phyloP scores from a whole-genome alignment of 371 early-diverging fungal genomes.

The Rhizopus microsporus region DNA sequence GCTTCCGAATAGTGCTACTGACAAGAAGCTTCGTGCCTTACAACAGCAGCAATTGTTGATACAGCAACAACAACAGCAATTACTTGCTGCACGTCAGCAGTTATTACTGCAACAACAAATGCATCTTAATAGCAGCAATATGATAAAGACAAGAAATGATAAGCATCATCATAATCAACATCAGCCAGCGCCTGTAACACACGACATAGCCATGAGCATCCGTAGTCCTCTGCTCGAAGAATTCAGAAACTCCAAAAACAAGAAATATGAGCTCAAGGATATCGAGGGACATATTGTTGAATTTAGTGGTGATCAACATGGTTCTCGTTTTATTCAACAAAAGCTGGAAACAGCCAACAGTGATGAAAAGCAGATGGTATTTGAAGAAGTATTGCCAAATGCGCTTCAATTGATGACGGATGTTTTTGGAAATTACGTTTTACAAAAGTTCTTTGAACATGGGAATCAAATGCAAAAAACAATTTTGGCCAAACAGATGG shows the following conservation, averaged over 20 bases:
- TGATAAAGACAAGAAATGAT: not conserved
- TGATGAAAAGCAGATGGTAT: constrained; percentile 96
- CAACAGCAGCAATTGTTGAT: constrained; percentile 57
- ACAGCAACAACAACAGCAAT: constrained; percentile 57
- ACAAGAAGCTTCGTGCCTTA: constrained; percentile 55
- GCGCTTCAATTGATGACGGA: constrained; percentile 97
- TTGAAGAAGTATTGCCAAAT: constrained; percentile 93
- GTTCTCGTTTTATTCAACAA: constrained; percentile 99
- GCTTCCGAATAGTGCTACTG: constrained; percentile 24
- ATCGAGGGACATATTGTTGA: constrained; percentile 94
- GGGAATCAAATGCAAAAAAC: constrained; percentile 90
- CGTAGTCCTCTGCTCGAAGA: constrained; percentile 90
- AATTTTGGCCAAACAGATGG: constrained; percentile 89
- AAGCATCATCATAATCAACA: constrained; percentile 14
- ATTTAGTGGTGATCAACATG: constrained; percentile 99
- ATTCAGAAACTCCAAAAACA: constrained; percentile 91
- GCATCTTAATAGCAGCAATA: not conserved
- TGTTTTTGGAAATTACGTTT: constrained; percentile 99
- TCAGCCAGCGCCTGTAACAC: constrained; percentile 11
- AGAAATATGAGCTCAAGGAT: constrained; percentile 93
- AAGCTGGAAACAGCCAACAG: constrained; percentile 91
- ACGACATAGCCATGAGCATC: constrained; percentile 51
- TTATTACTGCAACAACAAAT: constrained; percentile 39
- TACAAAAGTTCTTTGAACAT: constrained; percentile 99
- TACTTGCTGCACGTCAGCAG: constrained; percentile 53